These are phyloP conservation scores for Excoecaria agallocha DNA, from an alignment of 345 rosid genomes.

Conservation along the genomic window DNA sequence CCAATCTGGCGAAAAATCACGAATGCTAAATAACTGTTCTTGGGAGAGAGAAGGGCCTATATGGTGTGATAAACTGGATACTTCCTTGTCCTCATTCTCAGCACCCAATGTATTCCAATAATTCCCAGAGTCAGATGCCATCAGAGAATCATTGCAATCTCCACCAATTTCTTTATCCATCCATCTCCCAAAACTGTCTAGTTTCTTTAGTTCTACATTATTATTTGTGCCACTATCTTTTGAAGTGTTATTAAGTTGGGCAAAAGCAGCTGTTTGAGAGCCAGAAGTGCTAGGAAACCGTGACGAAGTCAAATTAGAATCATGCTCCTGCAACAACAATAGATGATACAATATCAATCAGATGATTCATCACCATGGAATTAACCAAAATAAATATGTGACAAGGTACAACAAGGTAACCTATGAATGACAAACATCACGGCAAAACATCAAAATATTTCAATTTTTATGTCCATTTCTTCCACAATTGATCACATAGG, in stretches of 20 bases:
- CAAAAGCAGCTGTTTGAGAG: conserved; percentile 28
- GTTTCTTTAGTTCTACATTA: conserved; percentile 59
- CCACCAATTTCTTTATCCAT: conserved; percentile 74
- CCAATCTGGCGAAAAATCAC: conserved; percentile 70
- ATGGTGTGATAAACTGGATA: conserved; percentile 60
- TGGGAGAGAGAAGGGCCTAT: conserved; percentile 77
- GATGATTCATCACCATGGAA: not conserved
- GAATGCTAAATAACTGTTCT: conserved; percentile 75
- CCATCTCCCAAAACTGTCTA: conserved; percentile 89
- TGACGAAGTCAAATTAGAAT: conserved; percentile 22
- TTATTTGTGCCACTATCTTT: conserved; percentile 29
- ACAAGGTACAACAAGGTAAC: conserved; percentile 4
- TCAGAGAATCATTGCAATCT: conserved; percentile 69
- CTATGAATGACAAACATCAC: not conserved
- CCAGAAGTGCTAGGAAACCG: conserved; percentile 23
- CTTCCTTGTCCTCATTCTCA: conserved; percentile 67
- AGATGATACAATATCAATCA: conserved; percentile 4
- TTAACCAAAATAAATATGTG: not conserved
- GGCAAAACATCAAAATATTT: not conserved
- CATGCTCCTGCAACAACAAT: conserved; percentile 29
- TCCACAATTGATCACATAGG: not conserved
- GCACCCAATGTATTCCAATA: conserved; percentile 63
- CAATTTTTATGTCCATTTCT: not conserved
- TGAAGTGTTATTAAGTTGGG: conserved; percentile 37
- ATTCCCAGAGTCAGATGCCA: conserved; percentile 73